Evolutionary conservation across 2,329 filamentous ascomycete genomes (phyloP), one percentile per base, ranked within the genome.

Genomic region (Colletotrichum simmondsii): DNA sequence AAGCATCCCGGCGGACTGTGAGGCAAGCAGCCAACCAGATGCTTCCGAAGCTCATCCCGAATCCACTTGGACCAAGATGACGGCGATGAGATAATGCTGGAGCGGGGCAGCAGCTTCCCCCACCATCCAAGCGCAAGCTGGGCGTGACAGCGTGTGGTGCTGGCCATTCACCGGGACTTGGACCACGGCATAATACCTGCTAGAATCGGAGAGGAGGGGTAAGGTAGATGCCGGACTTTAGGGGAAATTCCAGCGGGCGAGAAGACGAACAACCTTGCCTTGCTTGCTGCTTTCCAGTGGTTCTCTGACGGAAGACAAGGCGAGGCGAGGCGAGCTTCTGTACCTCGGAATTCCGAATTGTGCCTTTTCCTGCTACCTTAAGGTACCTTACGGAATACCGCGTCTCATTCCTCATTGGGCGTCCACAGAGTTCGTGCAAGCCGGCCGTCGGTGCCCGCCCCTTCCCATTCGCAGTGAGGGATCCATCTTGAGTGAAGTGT

Each of bases 321-420:
- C 52, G 35, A 26, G 70, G 70, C 67, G 54, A 67, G 70, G 70
- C 66, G 70, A 72, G 70, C 66, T 70, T 32, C n/a, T 42, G 65
- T 22, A 46, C 60, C 70, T 72, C 70, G 70, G 70, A 72, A 65
- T 59, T 72, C 66, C 66, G 70, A 72, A 65, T 61, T 60, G 26
- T 70, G 26, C 53, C 42, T 37, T 24, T 59, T 35, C 53, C 24
- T 57, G 32, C 30, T 32, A 32, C 30, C 30, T 32, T 32, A 32
- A 32, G 30, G 30, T 32, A 11, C 30, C 30, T 11, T 57, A 49
- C 42, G 42, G 42, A 49, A 49, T 49, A 49, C 19, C 16, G 22
- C 42, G 19, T 22, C 42, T 49, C 42, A 7, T 49, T 58, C 65
- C 65, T 46, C 65, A 68, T 68, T 56, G 65, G 65, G 52, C 16